phyloP scores from a whole-genome alignment of 179 eudicot species.

The Silene coronaria region DNA sequence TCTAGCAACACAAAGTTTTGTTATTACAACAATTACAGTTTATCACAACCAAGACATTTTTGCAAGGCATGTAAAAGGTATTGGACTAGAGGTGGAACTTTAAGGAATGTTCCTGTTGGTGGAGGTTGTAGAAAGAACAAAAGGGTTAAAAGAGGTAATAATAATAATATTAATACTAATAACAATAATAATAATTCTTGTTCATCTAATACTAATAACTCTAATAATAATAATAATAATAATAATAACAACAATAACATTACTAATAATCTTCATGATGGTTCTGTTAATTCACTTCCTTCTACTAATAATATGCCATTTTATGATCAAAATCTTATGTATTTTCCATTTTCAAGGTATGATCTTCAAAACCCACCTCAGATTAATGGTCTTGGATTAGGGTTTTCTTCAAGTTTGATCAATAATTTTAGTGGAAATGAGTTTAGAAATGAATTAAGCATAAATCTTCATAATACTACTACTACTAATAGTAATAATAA shows the following conservation, averaged over 20 bases:
- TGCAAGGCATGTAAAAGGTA: slow-evolving; percentile 68
- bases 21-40: slow-evolving; percentile 66
- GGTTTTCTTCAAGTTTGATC: slow-evolving; percentile 45
- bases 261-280: slow-evolving; percentile 14
- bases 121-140: slow-evolving; percentile 65
- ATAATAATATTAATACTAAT: background rate
- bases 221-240: slow-evolving; percentile 2
- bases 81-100: slow-evolving; percentile 66
- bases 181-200: slow-evolving; percentile 7
- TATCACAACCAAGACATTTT: slow-evolving; percentile 62
- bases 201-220: slow-evolving; percentile 4
- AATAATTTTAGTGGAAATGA: slow-evolving; percentile 4
- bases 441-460: background rate
- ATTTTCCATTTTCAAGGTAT: slow-evolving; percentile 38
- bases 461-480: background rate
- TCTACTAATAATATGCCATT: slow-evolving; percentile 17
- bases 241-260: background rate
- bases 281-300: slow-evolving; percentile 22
- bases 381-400: slow-evolving; percentile 43
- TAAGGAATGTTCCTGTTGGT: slow-evolving; percentile 64
- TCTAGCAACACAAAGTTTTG: slow-evolving; percentile 65
- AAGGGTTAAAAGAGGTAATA: slow-evolving; percentile 26
- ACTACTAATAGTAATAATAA: background rate
- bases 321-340: slow-evolving; percentile 28
- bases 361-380: slow-evolving; percentile 37